Base-by-base conservation (phyloP, 306 rosid genomes). In the Pyrus communis region DNA sequence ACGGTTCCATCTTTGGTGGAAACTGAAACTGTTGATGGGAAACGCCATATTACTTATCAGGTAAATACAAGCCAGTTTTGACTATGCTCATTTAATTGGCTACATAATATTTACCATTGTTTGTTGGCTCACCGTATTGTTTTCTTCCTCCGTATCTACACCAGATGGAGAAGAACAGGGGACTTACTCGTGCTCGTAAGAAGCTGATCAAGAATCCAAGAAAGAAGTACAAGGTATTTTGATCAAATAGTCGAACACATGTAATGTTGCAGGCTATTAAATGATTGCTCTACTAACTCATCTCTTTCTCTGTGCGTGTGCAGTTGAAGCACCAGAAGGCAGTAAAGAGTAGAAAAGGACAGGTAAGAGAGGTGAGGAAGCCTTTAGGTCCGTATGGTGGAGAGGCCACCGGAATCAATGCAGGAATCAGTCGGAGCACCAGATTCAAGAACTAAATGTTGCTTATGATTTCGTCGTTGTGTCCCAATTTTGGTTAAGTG, bases 221-320 rank as follows among this genome's bases (percentile, higher is more conserved):
- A 75, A 94, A 89, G 92, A 92, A 94, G 63, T 87, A 94, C 90
- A 94, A 83, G 98, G 98, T 94, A 89, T 25, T 84, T 60, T 21
- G 63, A 28, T 38, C 45, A 11, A 75, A 70, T 15, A 55, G 52
- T 59, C 11, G 21, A 73, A 67, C 30, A 71, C 57, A 60, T 66
- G 8, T 46, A 55, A 22, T 7, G 33, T 28, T 72, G 58, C 73
- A 74, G n/a, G 27, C 33, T 55, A 27, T 54, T 54, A 11, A 15
- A 18, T 63, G 30, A 10, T 13, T 27, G 52, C 55, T 40, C 43
- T 40, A 9, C 14, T 73, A 9, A 28, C 59, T 35, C 33, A 42
- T 18, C 21, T 59, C 14, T 57, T 33, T 49, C 43, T 63, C 55
- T 51, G 58, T 67, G 49, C 69, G 67, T 73, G 73, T 71, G 78